These are phyloP conservation scores for Boletus sensibilis DNA, from an alignment of 768 basidiomycete genomes.

Conservation along the genomic window DNA sequence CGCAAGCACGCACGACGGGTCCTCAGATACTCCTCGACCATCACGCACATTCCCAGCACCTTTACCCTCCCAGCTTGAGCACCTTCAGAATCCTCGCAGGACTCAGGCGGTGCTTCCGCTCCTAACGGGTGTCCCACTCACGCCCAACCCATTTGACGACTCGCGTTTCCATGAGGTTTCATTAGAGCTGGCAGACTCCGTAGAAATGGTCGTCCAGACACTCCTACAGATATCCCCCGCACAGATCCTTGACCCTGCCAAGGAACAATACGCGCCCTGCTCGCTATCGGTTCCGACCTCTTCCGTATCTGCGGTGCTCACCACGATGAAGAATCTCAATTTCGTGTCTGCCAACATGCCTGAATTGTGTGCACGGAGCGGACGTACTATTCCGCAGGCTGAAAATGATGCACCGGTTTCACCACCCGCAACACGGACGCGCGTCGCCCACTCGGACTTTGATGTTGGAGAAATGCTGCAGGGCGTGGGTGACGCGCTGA, in stretches of 20 bases:
- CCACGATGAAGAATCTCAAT: conserved; percentile 90
- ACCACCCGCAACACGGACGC: conserved; percentile 17
- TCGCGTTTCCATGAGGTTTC: conserved; percentile 66
- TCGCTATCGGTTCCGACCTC: conserved; percentile 84
- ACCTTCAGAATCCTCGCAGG: conserved; percentile 68
- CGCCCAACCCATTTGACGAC: conserved; percentile 19
- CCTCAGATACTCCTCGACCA: conserved; percentile 49
- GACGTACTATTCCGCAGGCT: conserved; percentile 14
- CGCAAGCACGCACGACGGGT: conserved; percentile 23
- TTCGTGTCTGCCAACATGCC: conserved; percentile 87
- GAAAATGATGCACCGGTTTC: conserved; percentile 19
- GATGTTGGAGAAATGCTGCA: conserved; percentile 92
- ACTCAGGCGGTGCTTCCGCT: conserved; percentile 9
- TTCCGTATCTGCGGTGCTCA: conserved; percentile 85
- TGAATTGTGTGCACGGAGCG: conserved; percentile 29
- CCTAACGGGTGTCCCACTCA: conserved; percentile 15
- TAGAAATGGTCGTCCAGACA: conserved; percentile 89
- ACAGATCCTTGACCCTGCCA: conserved; percentile 88
- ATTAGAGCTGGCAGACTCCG: conserved; percentile 84
- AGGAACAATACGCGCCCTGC: conserved; percentile 91
- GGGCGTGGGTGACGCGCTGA: conserved; percentile 82
- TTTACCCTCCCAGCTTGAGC: conserved; percentile 72
- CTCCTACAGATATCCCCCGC: conserved; percentile 87
- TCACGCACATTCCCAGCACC: conserved; percentile 80
- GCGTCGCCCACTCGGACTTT: conserved; percentile 56